A percentile compares a stretch with the other conserved stretches of the same genome.
These are phyloP conservation scores for Fusarium sp. DNA, from an alignment of 2,329 filamentous ascomycete species.

Conservation along the genomic window DNA sequence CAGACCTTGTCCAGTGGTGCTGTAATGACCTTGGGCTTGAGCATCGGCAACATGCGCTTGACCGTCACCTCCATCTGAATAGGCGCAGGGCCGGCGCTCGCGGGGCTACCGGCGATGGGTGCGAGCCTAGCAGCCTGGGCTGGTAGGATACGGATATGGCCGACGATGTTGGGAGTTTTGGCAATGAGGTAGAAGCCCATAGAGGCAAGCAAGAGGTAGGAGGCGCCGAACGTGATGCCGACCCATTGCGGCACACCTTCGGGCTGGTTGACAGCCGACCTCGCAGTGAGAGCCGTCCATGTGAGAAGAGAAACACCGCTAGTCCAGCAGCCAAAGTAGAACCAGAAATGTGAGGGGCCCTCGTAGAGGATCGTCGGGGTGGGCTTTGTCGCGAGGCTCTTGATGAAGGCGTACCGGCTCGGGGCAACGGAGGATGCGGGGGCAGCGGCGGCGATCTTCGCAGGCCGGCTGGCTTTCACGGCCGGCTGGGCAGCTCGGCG, in stretches of 20 bases:
- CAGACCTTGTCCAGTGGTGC: slow-evolving; percentile 50
- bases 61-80: slow-evolving; percentile 66
- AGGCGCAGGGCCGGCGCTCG: slow-evolving; percentile 23
- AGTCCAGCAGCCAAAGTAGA: slow-evolving; percentile 69
- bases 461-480: slow-evolving; percentile 29
- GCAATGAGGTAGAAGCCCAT: slow-evolving; percentile 71
- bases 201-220: slow-evolving; percentile 69
- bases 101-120: slow-evolving; percentile 25
- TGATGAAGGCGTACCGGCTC: slow-evolving; percentile 60
- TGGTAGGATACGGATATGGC: slow-evolving; percentile 67
- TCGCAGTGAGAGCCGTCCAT: slow-evolving; percentile 52
- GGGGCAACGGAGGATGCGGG: slow-evolving; percentile 34
- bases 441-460: slow-evolving; percentile 19
- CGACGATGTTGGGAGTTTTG: slow-evolving; percentile 69
- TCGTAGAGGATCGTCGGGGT: slow-evolving; percentile 72
- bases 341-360: slow-evolving; percentile 72
- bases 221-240: slow-evolving; percentile 65
- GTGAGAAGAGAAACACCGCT: slow-evolving; percentile 58
- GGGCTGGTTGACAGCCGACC: slow-evolving; percentile 52
- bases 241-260: slow-evolving; percentile 68
- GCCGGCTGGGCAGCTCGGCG: slow-evolving; percentile 32
- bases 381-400: slow-evolving; percentile 67
- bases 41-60: slow-evolving; percentile 62
- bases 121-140: slow-evolving; percentile 36
- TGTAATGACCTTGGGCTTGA: slow-evolving; percentile 57